Base-by-base conservation (phyloP, 2,329 filamentous ascomycete genomes). In the Pseudogymnoascus sp. region DNA sequence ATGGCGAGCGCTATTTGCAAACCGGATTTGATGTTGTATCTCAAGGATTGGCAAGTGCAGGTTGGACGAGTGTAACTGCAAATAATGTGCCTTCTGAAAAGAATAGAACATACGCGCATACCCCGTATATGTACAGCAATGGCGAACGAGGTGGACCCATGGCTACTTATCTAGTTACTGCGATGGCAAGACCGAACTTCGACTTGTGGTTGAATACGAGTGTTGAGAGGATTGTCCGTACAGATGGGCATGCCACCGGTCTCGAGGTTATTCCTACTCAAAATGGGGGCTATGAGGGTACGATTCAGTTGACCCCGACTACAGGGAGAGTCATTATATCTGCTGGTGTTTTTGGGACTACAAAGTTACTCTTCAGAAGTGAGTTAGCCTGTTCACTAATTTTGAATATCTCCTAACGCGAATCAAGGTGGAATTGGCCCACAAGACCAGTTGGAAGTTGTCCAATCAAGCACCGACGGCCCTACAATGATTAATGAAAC, bases 121-220 rank as follows among this genome's bases (percentile, higher is more conserved):
- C 84, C 24, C 80, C 84, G 26, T 89, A 84, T 76, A 88, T 89
- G 84, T 88, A 84, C 70, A 75, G 77, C 5, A 75, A 84, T 50
- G 86, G 85, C 59, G 84, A 88, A 71, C 79, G 88, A 63, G 84
- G 84, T 47, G 88, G 88, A 0, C 87, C 88, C 10, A 77, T 90
- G 70, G 84, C 84, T 7, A 89, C 88, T 0, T 91, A 91, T 68
- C 81, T 91, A 1, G 83, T 86, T 4, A 78, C 79, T 15, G 85
- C 86, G 1, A 77, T 78, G 57, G 75, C 76, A 41, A 79, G 84
- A 63, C 73, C 76, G 39, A 88, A 90, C 74, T 90, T 91, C 74
- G 79, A 82, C 60, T 75, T 91, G 57, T 84, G 83, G 78, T 81
- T 81, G 17, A 84, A 86, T 69, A 88, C 86, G 2, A 79, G 82